These are phyloP conservation scores for Brassica hybrid DNA, from an alignment of 441 rosid genomes.

Conservation along the genomic window DNA sequence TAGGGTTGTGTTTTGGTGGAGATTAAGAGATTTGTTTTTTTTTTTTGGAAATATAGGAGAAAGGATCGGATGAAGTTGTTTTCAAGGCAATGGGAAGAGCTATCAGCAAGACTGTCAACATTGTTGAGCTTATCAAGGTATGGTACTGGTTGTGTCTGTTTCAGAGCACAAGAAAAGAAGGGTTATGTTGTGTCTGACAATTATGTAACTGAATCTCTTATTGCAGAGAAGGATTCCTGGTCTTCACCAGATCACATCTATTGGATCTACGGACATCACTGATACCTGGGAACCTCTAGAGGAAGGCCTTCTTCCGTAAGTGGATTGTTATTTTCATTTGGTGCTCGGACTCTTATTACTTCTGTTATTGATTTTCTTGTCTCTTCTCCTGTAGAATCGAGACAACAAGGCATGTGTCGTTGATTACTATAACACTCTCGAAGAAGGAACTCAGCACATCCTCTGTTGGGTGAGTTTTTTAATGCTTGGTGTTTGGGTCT, in stretches of 20 bases:
- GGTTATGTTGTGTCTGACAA: background rate
- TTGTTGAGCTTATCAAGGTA: conserved; percentile 91
- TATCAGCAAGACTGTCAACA: conserved; percentile 89
- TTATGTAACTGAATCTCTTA: background rate
- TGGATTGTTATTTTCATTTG: conserved; percentile 1
- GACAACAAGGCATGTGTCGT: conserved; percentile 94
- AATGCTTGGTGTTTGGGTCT: background rate
- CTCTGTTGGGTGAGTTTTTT: conserved; percentile 66
- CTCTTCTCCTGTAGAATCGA: conserved; percentile 42
- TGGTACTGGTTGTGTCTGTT: background rate
- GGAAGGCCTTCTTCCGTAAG: conserved; percentile 98
- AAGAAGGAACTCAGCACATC: conserved; percentile 69
- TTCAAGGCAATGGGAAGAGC: conserved; percentile 99
- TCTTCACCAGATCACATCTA: conserved; percentile 79
- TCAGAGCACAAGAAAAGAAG: too few species aligned
- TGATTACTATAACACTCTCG: conserved; percentile 85
- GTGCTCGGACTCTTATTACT: background rate
- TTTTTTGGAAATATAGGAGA: conserved; percentile 55
- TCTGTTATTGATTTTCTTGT: background rate
- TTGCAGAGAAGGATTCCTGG: conserved; percentile 88
- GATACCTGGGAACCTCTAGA: conserved; percentile 95
- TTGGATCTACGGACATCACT: conserved; percentile 89
- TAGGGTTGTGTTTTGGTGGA: background rate
- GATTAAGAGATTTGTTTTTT: background rate
- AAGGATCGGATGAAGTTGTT: conserved; percentile 71